Base-by-base conservation (phyloP, 768 basidiomycete species). In the Mycena rosella region DNA sequence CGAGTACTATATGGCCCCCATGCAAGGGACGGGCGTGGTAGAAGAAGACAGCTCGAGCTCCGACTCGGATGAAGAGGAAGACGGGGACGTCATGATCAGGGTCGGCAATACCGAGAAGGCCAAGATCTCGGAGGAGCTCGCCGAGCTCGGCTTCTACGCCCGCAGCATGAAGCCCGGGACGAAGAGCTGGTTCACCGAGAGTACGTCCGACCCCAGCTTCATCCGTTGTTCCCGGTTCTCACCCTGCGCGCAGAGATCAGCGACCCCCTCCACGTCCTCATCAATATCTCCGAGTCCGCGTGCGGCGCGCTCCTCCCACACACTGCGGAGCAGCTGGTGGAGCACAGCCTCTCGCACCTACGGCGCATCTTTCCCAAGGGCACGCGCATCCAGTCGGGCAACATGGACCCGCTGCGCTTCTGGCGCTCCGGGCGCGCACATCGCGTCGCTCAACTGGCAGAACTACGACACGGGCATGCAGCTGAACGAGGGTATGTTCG, bases 391-490 rank as follows among this genome's bases (percentile, higher is more conserved):
- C 75, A 75, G 6, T 89, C 88, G 1, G 83, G 81, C 71, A 90
- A 91, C 73, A 78, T 87, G 57, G 80, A 85, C 45, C 86, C 87
- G 0, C 76, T 85, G 20, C 74, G 77, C 29, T 86, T 86, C 69
- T 90, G 89, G 88, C 80, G 83, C 20, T n/a, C 81, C 78, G 45
- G 89, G 89, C 3, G 84, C 87, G 6, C 89, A 90, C 56, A 80
- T 90, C 13, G 84, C 83, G 0, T 83, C 84, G 40, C 76, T 90
- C 47, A 90, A 90, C 68, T 89, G 89, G 89, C 89, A 90, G 76
- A 80, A 78, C n/a, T 88, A 84, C 70, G 88, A 90, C 71, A 72
- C 68, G 1, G 85, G 85, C 2, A 86, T 87, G 84, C 87, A 88
- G 68, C 73, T 91, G 26, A 89, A 90, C 69, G 90, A 89, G 74